Conservation (phyloP, 768 basidiomycete species). For the Tulasnella sp. region DNA sequence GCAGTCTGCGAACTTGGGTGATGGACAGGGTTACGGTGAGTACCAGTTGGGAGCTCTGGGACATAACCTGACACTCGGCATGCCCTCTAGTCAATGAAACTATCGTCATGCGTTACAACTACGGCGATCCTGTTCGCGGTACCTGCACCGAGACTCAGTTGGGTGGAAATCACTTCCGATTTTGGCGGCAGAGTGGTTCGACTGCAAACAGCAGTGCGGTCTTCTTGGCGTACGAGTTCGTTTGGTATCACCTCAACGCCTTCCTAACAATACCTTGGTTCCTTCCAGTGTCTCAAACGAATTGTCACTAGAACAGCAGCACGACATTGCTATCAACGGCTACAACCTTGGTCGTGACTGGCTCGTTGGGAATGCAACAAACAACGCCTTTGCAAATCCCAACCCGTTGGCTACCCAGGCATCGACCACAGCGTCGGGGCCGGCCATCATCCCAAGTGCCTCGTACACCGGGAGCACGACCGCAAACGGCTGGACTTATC, state of each 20-base stretch:
- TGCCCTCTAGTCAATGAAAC: slow-evolving; percentile 64
- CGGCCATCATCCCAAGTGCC: slow-evolving; percentile 54
- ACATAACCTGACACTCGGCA: neutral
- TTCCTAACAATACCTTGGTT: neutral
- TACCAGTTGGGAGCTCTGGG: slow-evolving; percentile 27
- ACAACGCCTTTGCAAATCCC: slow-evolving; percentile 34
- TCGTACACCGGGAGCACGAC: slow-evolving; percentile 58
- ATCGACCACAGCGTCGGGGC: slow-evolving; percentile 13
- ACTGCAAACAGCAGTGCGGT: slow-evolving; percentile 63
- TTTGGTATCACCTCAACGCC: neutral
- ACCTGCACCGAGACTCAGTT: slow-evolving; percentile 80
- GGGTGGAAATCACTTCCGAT: slow-evolving; percentile 85
- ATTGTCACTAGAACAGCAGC: slow-evolving; percentile 52
- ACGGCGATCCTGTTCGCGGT: slow-evolving; percentile 73
- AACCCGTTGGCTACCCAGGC: slow-evolving; percentile 15
- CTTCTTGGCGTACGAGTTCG: slow-evolving; percentile 52
- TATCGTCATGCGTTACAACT: slow-evolving; percentile 80
- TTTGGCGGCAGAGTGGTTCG: slow-evolving; percentile 76
- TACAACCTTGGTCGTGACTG: slow-evolving; percentile 58
- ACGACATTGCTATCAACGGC: slow-evolving; percentile 73
- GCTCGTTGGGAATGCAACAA: slow-evolving; percentile 80
- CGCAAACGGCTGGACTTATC: slow-evolving; percentile 65
- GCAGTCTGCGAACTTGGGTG: slow-evolving; percentile 77
- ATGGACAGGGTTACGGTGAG: slow-evolving; percentile 69
- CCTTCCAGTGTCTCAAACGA: slow-evolving; percentile 54